Evolutionary conservation across 2,329 filamentous ascomycete species (phyloP), one percentile per base, ranked within the genome.

Genomic region (Alternaria arbusti): DNA sequence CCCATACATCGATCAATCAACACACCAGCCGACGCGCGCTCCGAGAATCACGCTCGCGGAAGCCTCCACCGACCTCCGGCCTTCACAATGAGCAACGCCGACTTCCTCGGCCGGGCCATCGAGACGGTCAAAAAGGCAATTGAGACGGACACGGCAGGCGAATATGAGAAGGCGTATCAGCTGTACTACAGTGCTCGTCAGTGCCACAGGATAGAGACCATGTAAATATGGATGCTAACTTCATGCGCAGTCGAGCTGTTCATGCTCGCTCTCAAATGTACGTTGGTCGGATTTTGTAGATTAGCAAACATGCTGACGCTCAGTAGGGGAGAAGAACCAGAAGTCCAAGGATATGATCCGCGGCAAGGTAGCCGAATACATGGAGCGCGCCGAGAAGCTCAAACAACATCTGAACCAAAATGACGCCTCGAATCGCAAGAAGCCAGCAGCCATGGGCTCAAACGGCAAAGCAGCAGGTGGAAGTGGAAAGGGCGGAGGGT

Each of bases 341-440:
- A 95, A 94, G 74, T 94, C 93, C 68, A 98, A 98, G 85, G 94
- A 96, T 79, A 97, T 97, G 88, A 97, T 99, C 81, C 91, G 96
- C 72, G 89, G 92, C 73, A 98, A 98, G 85, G 94, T 94, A 20
- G 92, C 87, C 74, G 95, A 97, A 79, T 99, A 99, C 86, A 97
- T 99, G 91, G 95, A 97, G 82, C 93, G 96, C 67, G 96, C 96
- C 68, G 96, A 99, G 85, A 98, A 98, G 85, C 88, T 99, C 69
- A 99, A 99, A 83, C 89, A 90, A 59, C 96, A 98, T 79, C 84
- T 99, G 44, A 86, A 90, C 55, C 90, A 94, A 69, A 86, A 88
- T 58, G 91, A 96, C 68, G 79, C 78, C 36, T 84, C 84, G 46
- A 91, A 91, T 74, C 84, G 85, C 70, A 91, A 90, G 79, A 93